Conservation (phyloP, 192 early-diverging fungal genomes). For the Chytriomyces sp. region DNA sequence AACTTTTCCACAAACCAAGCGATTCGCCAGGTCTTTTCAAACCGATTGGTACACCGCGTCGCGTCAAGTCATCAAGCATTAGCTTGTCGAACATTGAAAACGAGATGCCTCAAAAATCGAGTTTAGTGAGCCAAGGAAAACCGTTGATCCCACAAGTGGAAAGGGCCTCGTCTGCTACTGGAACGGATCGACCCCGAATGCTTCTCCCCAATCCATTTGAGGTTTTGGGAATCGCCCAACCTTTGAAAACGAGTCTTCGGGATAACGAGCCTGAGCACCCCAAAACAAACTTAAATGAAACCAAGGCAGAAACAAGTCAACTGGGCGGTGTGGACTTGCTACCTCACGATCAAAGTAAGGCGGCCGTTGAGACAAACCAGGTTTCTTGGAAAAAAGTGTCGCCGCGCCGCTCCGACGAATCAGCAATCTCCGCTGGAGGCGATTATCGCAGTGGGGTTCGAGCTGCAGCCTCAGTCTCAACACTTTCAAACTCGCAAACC, state of each 20-base stretch:
- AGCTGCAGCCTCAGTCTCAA: neutral
- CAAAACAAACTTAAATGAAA: neutral
- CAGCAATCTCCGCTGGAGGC: neutral
- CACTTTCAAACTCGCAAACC: neutral
- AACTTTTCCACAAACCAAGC: no score
- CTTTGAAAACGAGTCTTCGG: neutral
- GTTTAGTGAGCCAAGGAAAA: no score
- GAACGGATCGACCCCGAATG: neutral
- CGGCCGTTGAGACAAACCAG: neutral
- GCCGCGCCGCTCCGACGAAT: neutral
- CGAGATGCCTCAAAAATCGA: no score
- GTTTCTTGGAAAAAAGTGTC: slow-evolving; percentile 6
- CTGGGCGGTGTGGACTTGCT: no score
- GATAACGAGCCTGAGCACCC: neutral
- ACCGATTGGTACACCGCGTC: no score
- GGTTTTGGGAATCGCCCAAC: slow-evolving; percentile 20
- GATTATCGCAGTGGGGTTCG: slow-evolving; percentile 9
- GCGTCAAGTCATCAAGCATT: no score
- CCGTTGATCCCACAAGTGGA: no score
- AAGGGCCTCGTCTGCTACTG: no score
- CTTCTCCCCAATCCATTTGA: slow-evolving; percentile 26
- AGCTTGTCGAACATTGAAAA: no score
- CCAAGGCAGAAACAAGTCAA: neutral
- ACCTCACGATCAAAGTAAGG: no score
- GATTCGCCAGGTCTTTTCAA: no score